Conservation (phyloP, 352 stramenopile species). For the Phytopythium vexans region DNA sequence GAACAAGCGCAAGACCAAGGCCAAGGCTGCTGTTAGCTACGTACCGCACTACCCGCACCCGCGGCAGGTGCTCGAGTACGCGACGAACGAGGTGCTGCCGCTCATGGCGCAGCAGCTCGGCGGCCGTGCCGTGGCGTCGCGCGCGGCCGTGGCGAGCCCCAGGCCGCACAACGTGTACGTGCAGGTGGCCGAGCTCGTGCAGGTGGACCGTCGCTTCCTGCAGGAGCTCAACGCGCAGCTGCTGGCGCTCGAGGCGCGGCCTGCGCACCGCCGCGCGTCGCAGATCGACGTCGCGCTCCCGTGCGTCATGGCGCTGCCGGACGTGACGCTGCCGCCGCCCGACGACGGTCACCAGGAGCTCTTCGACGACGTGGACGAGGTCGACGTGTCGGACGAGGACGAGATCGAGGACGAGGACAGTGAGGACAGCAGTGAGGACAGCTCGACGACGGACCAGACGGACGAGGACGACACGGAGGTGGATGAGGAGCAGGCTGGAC, state of each 20-base stretch:
- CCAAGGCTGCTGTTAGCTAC: constrained; percentile 23
- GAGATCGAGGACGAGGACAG: constrained; percentile 10
- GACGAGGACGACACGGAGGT: constrained; percentile 23
- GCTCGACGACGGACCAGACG: constrained; percentile 27
- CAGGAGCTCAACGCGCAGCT: constrained; percentile 61
- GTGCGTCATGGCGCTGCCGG: constrained; percentile 77
- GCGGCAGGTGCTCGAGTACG: constrained; percentile 66
- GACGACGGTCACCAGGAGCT: constrained; percentile 36
- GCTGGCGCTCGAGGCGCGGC: constrained; percentile 49
- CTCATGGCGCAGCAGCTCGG: constrained; percentile 49
- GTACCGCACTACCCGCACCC: constrained; percentile 69
- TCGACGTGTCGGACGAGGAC: constrained; percentile 19
- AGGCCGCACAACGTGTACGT: constrained; percentile 31
- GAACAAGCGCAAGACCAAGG: constrained; percentile 27
- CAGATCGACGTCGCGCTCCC: constrained; percentile 72
- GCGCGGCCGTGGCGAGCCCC: background rate
- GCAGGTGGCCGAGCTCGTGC: constrained; percentile 69
- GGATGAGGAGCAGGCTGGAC: constrained; percentile 13
- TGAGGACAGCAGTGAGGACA: constrained; percentile 15
- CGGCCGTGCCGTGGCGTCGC: background rate
- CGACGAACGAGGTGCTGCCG: constrained; percentile 70
- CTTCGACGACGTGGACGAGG: constrained; percentile 30
- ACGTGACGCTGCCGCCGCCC: constrained; percentile 65
- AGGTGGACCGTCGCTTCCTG: constrained; percentile 62
- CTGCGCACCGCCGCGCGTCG: constrained; percentile 55